Percentiles rank a stretch among this genome's conserved stretches.
Conservation (phyloP, 257 asterid genomes). For the Solanum etuberosum region DNA sequence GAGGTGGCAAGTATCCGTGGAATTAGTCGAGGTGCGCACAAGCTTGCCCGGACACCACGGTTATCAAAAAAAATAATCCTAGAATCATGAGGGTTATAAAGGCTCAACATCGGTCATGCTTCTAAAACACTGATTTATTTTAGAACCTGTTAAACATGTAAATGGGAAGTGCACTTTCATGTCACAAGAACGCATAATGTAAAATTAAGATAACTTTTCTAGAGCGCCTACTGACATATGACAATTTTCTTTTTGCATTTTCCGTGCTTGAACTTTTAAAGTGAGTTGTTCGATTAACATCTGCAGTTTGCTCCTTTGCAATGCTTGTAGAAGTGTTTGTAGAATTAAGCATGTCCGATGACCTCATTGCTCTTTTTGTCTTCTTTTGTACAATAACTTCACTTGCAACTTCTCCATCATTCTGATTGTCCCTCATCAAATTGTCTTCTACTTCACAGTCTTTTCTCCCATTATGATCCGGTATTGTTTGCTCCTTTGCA, state of each 20-base stretch:
- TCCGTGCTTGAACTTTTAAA: constrained; percentile 7
- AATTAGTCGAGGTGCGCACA: not conserved
- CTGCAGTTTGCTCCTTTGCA: constrained; percentile 11
- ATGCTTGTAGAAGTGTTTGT: not conserved
- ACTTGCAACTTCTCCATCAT: constrained; percentile 4
- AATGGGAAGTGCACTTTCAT: not conserved
- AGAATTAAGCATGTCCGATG: constrained; percentile 7
- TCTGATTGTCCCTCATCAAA: not conserved
- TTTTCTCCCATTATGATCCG: not conserved
- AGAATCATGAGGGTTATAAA: not conserved
- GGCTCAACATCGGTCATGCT: not conserved
- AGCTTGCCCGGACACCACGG: not conserved
- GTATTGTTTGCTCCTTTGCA: constrained; percentile 5
- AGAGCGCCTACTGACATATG: constrained; percentile 28
- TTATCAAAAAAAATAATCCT: not conserved
- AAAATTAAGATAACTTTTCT: not conserved
- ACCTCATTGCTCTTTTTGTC: not conserved
- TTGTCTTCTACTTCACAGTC: not conserved
- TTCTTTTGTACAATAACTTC: constrained; percentile 2
- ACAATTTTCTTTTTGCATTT: constrained; percentile 22
- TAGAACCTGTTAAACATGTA: not conserved
- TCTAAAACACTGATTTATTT: not conserved
- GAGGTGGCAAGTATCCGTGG: too few relatives aligned
- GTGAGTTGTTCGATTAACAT: not conserved
- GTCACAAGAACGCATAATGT: not conserved